Percentiles rank a stretch among this genome's conserved stretches.
These are phyloP conservation scores for Mallotus japonicus DNA, from an alignment of 441 rosid genomes.

Conservation along the genomic window DNA sequence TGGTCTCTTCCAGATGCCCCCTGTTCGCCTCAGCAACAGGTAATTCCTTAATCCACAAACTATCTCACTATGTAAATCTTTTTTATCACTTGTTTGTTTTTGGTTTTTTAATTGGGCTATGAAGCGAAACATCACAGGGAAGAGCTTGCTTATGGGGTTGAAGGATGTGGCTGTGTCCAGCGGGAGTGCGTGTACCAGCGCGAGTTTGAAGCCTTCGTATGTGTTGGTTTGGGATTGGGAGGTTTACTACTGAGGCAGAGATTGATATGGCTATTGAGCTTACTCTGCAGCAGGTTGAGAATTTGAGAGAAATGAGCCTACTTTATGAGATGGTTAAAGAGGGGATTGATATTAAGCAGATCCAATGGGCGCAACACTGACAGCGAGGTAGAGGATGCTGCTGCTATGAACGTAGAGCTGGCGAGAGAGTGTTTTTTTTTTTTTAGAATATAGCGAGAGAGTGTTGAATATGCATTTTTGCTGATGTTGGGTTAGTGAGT, in stretches of 20 bases:
- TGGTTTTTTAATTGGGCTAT: too few relatives aligned
- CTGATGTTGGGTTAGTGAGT: too few relatives aligned
- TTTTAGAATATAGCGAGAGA: too few relatives aligned
- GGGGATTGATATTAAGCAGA: conserved; percentile 84
- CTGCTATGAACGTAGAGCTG: background rate
- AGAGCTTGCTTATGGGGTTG: conserved; percentile 96
- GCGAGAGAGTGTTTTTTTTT: conserved; percentile 1
- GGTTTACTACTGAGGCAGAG: conserved; percentile 91
- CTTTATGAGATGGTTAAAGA: conserved; percentile 94
- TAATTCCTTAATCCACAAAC: too few relatives aligned
- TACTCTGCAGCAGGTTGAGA: conserved; percentile 78
- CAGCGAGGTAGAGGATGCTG: conserved; percentile 3
- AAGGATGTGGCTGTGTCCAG: conserved; percentile 98
- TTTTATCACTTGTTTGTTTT: too few relatives aligned
- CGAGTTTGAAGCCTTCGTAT: conserved; percentile 90
- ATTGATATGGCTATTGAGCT: conserved; percentile 78
- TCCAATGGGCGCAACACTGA: conserved; percentile 95
- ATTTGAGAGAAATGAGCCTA: conserved; percentile 96
- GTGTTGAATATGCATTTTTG: background rate
- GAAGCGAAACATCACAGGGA: conserved; percentile 28
- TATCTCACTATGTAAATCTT: too few relatives aligned
- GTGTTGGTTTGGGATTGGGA: conserved; percentile 89
- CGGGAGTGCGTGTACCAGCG: conserved; percentile 97
- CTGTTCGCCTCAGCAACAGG: too few relatives aligned
- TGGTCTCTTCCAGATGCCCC: too few relatives aligned